Evolutionary conservation across 148 eudicot genomes (phyloP), one percentile per base, ranked within the genome.

Genomic region (Fagopyrum tataricum): DNA sequence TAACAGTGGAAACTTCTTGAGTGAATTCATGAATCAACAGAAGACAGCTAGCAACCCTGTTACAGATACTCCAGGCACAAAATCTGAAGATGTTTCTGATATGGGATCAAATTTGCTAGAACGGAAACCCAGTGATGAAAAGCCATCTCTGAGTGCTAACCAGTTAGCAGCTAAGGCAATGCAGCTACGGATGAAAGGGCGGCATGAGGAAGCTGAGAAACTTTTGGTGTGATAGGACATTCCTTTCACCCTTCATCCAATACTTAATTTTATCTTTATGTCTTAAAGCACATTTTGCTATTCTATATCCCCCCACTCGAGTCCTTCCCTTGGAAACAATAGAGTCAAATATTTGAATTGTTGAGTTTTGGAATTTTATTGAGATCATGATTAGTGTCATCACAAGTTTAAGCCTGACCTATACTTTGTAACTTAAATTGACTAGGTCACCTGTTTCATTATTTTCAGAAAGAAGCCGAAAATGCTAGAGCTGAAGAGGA

Each of bases 151-250:
- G 86, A 90, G 93, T 81, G 96, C 97, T 56, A 91, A 95, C 79
- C 97, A 95, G 72, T 78, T 91, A 78, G 97, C 92, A 13, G 98
- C 98, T 21, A 95, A 95, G 85, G 96, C 88, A 47, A 49, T 95
- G 86, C 98, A 95, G 82, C 85, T 95, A 55, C 91, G 98, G 61
- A 72, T 95, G 84, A 91, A 86, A 84, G 98, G 98, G 74, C 87
- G 85, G 76, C 90, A 88, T 81, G 96, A 91, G 62, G 97, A 95
- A 82, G 96, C 98, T 64, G 91, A 88, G 4, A 90, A 78, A 75
- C 87, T 91, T 77, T 4, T 89, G 97, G 98, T 94, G 73, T 77
- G 89, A 72, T 48, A 44, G 51, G 17, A 56, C 69, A 52, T 52
- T 14, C 11, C 0, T 46, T 46, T 46, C 49, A 1, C 37, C 37